A percentile compares a stretch with the other conserved stretches of the same genome.
Evolutionary conservation across 768 basidiomycete genomes (phyloP).

Genomic region (Fomitopsis pulvina): DNA sequence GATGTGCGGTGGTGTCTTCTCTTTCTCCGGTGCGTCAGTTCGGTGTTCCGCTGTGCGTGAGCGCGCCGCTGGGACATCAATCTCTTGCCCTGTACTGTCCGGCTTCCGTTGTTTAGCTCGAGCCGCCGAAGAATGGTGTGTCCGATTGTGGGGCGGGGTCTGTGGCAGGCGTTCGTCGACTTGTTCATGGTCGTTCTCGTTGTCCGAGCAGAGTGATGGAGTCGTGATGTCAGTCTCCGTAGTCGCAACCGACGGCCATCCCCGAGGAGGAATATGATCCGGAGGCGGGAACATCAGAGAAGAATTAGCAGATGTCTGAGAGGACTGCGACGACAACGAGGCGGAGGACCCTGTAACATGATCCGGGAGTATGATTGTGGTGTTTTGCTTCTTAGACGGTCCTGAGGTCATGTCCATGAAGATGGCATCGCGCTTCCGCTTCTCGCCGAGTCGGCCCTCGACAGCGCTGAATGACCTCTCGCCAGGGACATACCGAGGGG

Average conservation of each 20-base stretch:
- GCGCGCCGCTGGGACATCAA: slow-evolving; percentile 10
- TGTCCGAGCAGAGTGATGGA: slow-evolving; percentile 72
- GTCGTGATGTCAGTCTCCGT: slow-evolving; percentile 43
- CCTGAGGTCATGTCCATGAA: neutral
- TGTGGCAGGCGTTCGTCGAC: slow-evolving; percentile 22
- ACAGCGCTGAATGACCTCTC: slow-evolving; percentile 10
- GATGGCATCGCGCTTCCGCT: slow-evolving; percentile 14
- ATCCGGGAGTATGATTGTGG: slow-evolving; percentile 8
- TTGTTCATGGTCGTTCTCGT: slow-evolving; percentile 43
- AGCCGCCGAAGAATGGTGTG: neutral
- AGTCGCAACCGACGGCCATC: slow-evolving; percentile 27
- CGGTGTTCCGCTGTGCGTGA: neutral
- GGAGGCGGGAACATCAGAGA: slow-evolving; percentile 6
- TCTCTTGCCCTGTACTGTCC: slow-evolving; percentile 10
- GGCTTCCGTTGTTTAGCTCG: neutral
- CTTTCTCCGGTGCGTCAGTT: neutral
- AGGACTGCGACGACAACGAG: slow-evolving; percentile 11
- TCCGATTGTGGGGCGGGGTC: slow-evolving; percentile 1
- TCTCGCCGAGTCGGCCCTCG: slow-evolving; percentile 14
- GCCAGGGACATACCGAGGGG: slow-evolving; percentile 9
- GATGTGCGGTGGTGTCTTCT: slow-evolving; percentile 1
- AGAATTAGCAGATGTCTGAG: slow-evolving; percentile 3
- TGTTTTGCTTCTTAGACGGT: slow-evolving; percentile 12
- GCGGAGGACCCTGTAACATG: slow-evolving; percentile 11
- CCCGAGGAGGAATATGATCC: slow-evolving; percentile 8